Evolutionary conservation across 1,139 yeast species (phyloP).

Genomic region (Candida smagusa): DNA sequence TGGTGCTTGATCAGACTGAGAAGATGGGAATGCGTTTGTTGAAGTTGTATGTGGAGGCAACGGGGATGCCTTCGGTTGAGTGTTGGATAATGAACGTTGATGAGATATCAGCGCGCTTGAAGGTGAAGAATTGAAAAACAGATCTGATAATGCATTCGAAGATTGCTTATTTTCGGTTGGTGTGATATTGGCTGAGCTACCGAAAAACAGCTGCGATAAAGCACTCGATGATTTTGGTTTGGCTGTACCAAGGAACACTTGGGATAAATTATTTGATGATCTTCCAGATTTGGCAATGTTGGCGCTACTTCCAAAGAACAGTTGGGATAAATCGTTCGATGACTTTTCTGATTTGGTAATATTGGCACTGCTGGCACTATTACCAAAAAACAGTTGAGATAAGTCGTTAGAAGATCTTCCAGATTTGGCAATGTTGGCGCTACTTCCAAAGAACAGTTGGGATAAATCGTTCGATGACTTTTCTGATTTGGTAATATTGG

Average conservation of each 20-base stretch:
- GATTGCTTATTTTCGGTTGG: not conserved
- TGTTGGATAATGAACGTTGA: conserved; percentile 19
- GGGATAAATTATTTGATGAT: not conserved
- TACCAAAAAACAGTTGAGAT: conserved; percentile 30
- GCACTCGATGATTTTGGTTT: conserved; percentile 1
- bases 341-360: not conserved
- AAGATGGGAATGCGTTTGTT: conserved; percentile 34
- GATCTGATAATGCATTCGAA: not conserved
- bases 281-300: too few relatives aligned
- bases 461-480: conserved; percentile 1
- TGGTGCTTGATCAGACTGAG: conserved; percentile 19
- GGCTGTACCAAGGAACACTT: not conserved
- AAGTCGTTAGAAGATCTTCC: conserved; percentile 34
- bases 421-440: too few relatives aligned
- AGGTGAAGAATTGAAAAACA: not conserved
- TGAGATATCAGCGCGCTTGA: not conserved
- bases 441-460: conserved; percentile 4
- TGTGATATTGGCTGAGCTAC: not conserved
- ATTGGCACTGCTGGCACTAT: conserved; percentile 9
- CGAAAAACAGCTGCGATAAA: conserved; percentile 7
- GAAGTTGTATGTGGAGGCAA: conserved; percentile 48
- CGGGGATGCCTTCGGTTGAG: conserved; percentile 37
- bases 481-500: conserved; percentile 2
- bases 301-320: conserved; percentile 3
- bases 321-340: conserved; percentile 3